These are phyloP conservation scores for Lablab purpureus DNA, from an alignment of 306 rosid species.

Conservation along the genomic window DNA sequence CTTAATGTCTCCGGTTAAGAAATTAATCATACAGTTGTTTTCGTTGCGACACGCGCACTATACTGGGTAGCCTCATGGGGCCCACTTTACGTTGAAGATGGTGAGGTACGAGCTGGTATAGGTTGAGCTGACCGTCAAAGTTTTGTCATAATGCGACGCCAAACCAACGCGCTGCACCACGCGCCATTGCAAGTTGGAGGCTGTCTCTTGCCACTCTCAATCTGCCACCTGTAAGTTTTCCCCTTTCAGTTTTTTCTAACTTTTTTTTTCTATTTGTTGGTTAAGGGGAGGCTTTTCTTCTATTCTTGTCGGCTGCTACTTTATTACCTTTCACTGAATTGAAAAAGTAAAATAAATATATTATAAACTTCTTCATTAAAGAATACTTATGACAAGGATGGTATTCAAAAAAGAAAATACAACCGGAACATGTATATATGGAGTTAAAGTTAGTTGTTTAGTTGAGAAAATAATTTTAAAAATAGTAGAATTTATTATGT, in stretches of 20 bases:
- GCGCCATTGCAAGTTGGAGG: slow-evolving; percentile 4
- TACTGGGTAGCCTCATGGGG: not conserved
- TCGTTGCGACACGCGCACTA: not conserved
- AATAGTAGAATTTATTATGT: too few species aligned
- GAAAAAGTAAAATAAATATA: not conserved
- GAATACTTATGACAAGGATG: not conserved
- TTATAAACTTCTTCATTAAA: not conserved
- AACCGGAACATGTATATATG: too few species aligned
- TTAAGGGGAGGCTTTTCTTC: not conserved
- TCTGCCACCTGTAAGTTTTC: not conserved
- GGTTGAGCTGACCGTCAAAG: slow-evolving; percentile 32
- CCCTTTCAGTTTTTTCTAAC: not conserved
- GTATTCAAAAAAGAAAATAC: too few species aligned
- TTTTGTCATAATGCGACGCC: not conserved
- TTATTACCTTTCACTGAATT: not conserved
- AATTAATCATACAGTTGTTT: not conserved
- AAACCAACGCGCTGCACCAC: not conserved
- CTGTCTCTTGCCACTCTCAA: not conserved
- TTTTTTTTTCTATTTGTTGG: not conserved
- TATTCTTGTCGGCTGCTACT: not conserved
- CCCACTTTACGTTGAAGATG: not conserved
- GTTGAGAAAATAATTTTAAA: too few species aligned
- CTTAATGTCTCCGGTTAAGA: slow-evolving; percentile 6
- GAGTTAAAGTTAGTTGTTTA: too few species aligned
- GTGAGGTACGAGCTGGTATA: not conserved